Conservation (phyloP, 495 filamentous ascomycete species). For the Xylaria venustula region DNA sequence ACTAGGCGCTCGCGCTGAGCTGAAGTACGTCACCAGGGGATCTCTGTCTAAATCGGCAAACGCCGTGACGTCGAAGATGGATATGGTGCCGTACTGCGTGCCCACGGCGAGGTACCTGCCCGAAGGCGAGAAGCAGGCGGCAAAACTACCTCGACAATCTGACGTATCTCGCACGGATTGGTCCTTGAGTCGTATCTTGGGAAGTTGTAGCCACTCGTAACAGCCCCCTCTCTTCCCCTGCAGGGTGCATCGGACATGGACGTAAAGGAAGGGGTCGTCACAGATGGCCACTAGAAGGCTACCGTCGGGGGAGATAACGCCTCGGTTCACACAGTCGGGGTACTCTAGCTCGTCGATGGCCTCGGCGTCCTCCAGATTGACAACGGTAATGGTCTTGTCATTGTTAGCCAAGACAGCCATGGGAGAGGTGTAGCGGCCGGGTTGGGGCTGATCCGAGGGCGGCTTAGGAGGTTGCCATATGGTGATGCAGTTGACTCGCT, state of each 20-base stretch:
- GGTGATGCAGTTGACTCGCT: constrained; percentile 57
- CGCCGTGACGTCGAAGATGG: constrained; percentile 45
- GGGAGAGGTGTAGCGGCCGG: constrained; percentile 40
- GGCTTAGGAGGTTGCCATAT: constrained; percentile 47
- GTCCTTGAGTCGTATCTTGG: constrained; percentile 47
- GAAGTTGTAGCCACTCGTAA: constrained; percentile 42
- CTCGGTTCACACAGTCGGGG: constrained; percentile 84
- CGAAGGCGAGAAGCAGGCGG: constrained; percentile 52
- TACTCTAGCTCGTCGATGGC: constrained; percentile 67
- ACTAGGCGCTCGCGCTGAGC: constrained; percentile 56
- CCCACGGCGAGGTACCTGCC: constrained; percentile 53
- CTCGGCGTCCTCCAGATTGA: constrained; percentile 53
- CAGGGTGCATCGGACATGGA: constrained; percentile 55
- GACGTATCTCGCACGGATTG: constrained; percentile 46
- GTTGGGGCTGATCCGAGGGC: constrained; percentile 13
- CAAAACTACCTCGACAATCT: constrained; percentile 55
- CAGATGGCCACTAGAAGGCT: constrained; percentile 77
- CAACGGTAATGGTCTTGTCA: constrained; percentile 79
- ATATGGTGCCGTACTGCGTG: constrained; percentile 58
- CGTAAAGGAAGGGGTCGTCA: constrained; percentile 78
- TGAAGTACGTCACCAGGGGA: constrained; percentile 43
- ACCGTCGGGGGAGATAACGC: constrained; percentile 87
- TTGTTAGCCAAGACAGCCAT: constrained; percentile 69
- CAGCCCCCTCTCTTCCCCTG: constrained; percentile 20
- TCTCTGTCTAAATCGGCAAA: constrained; percentile 37